phyloP scores from a whole-genome alignment of 2,329 filamentous ascomycete genomes.

The Elsinoe fawcettii region DNA sequence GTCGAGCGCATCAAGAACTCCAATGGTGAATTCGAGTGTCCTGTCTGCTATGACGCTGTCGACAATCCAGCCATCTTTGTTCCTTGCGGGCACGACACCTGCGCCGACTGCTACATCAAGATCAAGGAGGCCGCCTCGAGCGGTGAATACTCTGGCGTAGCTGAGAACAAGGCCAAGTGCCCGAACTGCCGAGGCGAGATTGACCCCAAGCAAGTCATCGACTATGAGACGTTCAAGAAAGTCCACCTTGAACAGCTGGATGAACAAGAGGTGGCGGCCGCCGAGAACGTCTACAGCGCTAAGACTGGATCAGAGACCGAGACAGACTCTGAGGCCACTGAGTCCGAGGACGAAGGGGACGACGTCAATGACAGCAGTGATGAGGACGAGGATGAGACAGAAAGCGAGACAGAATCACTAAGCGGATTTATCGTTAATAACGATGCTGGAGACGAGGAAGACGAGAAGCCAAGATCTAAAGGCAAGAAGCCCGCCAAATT shows the following conservation, averaged over 20 bases:
- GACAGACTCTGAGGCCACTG: constrained; percentile 29
- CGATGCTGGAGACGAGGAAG: constrained; percentile 29
- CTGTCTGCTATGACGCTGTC: constrained; percentile 70
- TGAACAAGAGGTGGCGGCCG: constrained; percentile 22
- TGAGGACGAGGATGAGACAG: constrained; percentile 29
- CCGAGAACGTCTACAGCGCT: constrained; percentile 16
- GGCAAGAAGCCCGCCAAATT: constrained; percentile 15
- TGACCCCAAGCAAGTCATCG: constrained; percentile 62
- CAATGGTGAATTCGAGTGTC: constrained; percentile 62
- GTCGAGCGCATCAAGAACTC: constrained; percentile 57
- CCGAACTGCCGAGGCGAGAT: constrained; percentile 66
- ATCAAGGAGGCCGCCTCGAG: constrained; percentile 55
- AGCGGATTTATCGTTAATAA: constrained; percentile 49
- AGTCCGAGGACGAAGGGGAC: constrained; percentile 35
- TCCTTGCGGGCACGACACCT: constrained; percentile 76
- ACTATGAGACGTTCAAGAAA: constrained; percentile 64
- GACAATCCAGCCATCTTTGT: constrained; percentile 69
- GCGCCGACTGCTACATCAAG: constrained; percentile 65
- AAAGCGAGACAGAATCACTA: constrained; percentile 35
- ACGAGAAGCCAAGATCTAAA: constrained; percentile 24
- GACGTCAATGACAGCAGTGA: constrained; percentile 34
- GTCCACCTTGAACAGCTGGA: constrained; percentile 55
- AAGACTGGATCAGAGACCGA: constrained; percentile 22
- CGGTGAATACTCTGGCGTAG: constrained; percentile 52
- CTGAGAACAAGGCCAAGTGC: constrained; percentile 51